A percentile compares a stretch with the other conserved stretches of the same genome.
Conservation (phyloP, 306 rosid genomes). For the Acacia acuminata region DNA sequence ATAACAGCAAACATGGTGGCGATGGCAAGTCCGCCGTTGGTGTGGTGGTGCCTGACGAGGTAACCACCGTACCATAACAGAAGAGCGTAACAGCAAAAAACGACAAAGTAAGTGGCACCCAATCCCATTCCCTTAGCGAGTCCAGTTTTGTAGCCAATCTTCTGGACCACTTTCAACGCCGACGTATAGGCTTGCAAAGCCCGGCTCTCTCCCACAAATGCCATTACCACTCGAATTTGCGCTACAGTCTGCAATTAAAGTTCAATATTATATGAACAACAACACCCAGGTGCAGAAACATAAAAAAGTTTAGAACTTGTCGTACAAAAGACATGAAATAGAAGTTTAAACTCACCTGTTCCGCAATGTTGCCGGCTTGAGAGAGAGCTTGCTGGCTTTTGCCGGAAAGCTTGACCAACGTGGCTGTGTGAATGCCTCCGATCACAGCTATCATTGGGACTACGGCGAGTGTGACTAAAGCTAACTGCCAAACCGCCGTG, state of each 20-base stretch:
- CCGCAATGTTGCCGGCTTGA: constrained; percentile 89
- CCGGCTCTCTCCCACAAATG: constrained; percentile 79
- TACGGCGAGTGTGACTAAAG: constrained; percentile 89
- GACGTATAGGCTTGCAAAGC: constrained; percentile 74
- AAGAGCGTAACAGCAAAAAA: constrained; percentile 96
- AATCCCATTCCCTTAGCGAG: constrained; percentile 93
- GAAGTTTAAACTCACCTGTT: constrained; percentile 59
- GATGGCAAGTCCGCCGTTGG: constrained; percentile 98
- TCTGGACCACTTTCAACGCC: constrained; percentile 80
- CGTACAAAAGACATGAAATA: not conserved
- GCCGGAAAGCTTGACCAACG: constrained; percentile 79
- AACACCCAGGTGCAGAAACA: constrained; percentile 38
- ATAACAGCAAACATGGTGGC: constrained; percentile 98
- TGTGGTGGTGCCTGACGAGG: constrained; percentile 82
- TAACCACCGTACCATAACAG: constrained; percentile 97
- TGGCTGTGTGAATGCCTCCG: constrained; percentile 83
- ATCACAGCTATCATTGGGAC: constrained; percentile 94
- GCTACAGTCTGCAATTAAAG: constrained; percentile 64
- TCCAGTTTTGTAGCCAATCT: constrained; percentile 83
- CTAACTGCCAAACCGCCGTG: constrained; percentile 98
- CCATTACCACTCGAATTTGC: constrained; percentile 87
- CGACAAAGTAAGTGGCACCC: constrained; percentile 97
- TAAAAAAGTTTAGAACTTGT: not conserved
- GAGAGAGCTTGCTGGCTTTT: constrained; percentile 93
- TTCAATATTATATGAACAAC: constrained; percentile 20